Conservation (phyloP, 2,329 filamentous ascomycete species). For the Exophiala bonariae region DNA sequence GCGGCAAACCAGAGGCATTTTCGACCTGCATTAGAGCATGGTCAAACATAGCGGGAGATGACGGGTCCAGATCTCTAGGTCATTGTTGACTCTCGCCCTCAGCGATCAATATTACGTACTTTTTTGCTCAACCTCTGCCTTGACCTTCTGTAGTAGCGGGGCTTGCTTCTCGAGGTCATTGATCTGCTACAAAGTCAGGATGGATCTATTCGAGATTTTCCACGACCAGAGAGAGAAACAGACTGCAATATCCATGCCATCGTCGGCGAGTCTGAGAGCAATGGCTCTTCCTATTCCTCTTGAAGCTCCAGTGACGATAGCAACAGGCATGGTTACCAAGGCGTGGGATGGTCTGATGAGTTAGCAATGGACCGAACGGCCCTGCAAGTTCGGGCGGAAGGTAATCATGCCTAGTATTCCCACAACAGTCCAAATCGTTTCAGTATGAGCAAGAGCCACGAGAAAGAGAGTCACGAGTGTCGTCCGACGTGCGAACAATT, state of each 20-base stretch:
- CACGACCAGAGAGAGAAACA: too few relatives aligned
- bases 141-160: conserved; percentile 2
- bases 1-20: conserved; percentile 5
- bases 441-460: too few relatives aligned
- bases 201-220: too few relatives aligned
- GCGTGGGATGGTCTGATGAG: too few relatives aligned
- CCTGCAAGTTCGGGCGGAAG: too few relatives aligned
- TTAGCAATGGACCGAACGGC: too few relatives aligned
- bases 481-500: too few relatives aligned
- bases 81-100: background rate
- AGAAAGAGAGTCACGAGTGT: too few relatives aligned
- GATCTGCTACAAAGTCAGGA: conserved; percentile 32
- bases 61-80: background rate
- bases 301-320: conserved; percentile 39
- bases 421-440: too few relatives aligned
- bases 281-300: conserved; percentile 40
- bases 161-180: conserved; percentile 27
- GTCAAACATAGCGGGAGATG: background rate
- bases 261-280: conserved; percentile 36
- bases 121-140: conserved; percentile 4
- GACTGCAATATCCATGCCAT: conserved; percentile 42
- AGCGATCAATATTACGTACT: background rate
- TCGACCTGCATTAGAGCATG: background rate
- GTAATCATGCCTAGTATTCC: too few relatives aligned
- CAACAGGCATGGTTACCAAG: conserved; percentile 19